Base-by-base conservation (phyloP, 2,329 filamentous ascomycete species). In the Geosmithia morbida region DNA sequence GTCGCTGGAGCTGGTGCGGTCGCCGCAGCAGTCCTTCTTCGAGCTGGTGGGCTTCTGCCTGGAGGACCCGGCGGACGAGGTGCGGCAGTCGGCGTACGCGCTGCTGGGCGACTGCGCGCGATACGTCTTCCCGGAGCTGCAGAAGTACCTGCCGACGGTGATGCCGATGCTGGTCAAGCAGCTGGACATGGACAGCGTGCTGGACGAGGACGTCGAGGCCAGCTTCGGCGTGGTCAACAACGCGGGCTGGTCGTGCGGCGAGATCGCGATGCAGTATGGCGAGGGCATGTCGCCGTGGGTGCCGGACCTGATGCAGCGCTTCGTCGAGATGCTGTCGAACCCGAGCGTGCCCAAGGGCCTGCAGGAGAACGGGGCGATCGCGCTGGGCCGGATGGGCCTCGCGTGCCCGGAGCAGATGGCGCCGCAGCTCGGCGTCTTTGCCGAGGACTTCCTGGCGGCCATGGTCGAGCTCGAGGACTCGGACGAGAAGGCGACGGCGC, bases 211-310 rank as follows among this genome's bases (percentile, higher is more conserved):
- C 51, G 80, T 87, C 44, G 87, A 94, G 52, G 84, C 79, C 17
- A 83, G 81, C 14, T 96, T 95, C 62, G 87, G 88, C 50, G 89
- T 97, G 29, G 81, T 97, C 50, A 98, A 97, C 74, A 98, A 98
- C 60, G 90, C 92, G 19, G 97, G 90, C 67, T 98, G 92, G 92
- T 94, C 89, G 7, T 82, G 81, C 20, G 92, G 92, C 41, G 92
- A 98, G 68, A 92, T 97, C 51, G 80, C 88, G 16, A 81, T 95
- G 63, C 81, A 87, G 51, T 75, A 85, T 60, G 78, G 81, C 54
- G 79, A 81, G 51, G 79, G 75, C 47, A 85, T 96, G 78, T 74
- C 74, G 1, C 83, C 83, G 1, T 95, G 84, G 60, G 76, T 88
- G 10, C 80, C 85, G 19, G 77, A 84, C 51, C 69, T 98, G 16